Evolutionary conservation across 176 grass and related monocot species (phyloP), one percentile per base, ranked within the genome.

Genomic region (Saccharum spontaneum): DNA sequence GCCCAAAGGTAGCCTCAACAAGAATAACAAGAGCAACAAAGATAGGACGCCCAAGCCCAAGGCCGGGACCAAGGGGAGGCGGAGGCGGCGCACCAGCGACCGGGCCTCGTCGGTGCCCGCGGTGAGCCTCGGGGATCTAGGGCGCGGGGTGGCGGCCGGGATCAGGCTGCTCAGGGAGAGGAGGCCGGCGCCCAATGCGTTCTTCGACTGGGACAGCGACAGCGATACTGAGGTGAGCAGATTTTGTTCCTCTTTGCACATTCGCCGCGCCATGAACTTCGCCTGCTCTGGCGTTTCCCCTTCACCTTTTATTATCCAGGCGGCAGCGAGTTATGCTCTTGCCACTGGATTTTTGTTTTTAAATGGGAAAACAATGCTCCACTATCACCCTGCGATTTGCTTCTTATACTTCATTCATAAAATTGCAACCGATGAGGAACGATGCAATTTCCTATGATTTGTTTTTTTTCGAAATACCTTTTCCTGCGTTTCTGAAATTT

Each of bases 181-280:
- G 37, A 33, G 62, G n/a, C 63, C 63, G 13, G 23, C 63, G 24
- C 4, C 79, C 13, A 52, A 45, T 6, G 37, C 71, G 16, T 87
- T 8, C 37, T 57, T 44, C 11, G 86, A 75, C 30, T 1, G 18
- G 12, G 46, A 24, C 38, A 26, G 38, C 18, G 46, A 24, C 38
- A 26, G 38, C 43, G 64, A 69, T 8, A 40, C 82, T 16, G 71
- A 82, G 72, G 79, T 86, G 43, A 18, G 62, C 5, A 75, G 62
- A 34, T 73, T 44, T 18, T 64, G 40, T 76, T 77, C 16, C 23
- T 4, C 17, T 69, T 4, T 1, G 30, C 31, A 33, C 65, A n/a
- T 70, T 72, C 6, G 43, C 23, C 6, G 39, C 10, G 11, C 11
- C 11, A 39, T 18, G 33, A 20, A 71, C 37, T 23, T 18, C 15